Evolutionary conservation across 2,329 filamentous ascomycete species (phyloP).

Genomic region (Fusarium neocosmosporiellum): DNA sequence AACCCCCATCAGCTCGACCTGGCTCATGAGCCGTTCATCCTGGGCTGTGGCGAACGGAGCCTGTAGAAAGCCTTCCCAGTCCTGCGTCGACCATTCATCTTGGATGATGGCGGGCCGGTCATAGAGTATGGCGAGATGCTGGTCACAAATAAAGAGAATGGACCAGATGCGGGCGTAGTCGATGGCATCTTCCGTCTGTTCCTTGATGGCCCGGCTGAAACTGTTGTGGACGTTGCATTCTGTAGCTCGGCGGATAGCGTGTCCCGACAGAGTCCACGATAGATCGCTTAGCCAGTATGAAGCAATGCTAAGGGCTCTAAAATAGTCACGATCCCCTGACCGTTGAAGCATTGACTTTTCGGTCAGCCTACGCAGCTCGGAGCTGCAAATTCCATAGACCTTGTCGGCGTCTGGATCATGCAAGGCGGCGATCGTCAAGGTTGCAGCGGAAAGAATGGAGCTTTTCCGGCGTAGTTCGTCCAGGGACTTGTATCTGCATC

Average conservation of each 20-base stretch:
- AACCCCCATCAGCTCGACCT: constrained; percentile 69
- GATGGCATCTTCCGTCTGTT: constrained; percentile 54
- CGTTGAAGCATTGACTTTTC: constrained; percentile 55
- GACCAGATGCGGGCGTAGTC: constrained; percentile 70
- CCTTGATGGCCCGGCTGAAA: constrained; percentile 49
- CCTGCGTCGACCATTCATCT: constrained; percentile 66
- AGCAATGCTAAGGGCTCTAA: constrained; percentile 69
- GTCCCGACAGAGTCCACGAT: constrained; percentile 70
- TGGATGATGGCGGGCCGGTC: constrained; percentile 67
- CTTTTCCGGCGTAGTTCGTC: constrained; percentile 65
- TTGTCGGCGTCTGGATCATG: constrained; percentile 65
- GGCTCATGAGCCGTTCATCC: constrained; percentile 67
- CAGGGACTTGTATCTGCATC: constrained; percentile 59
- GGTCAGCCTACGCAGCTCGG: constrained; percentile 66
- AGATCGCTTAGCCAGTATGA: constrained; percentile 72
- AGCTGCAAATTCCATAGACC: constrained; percentile 63
- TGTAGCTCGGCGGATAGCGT: constrained; percentile 59
- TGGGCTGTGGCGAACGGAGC: constrained; percentile 60
- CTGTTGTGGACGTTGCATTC: constrained; percentile 56
- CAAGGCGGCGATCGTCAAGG: constrained; percentile 67
- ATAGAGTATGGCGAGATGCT: constrained; percentile 70
- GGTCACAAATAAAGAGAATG: constrained; percentile 68
- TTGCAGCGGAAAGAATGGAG: constrained; percentile 64
- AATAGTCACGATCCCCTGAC: constrained; percentile 58
- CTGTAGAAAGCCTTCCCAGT: constrained; percentile 64